Evolutionary conservation across 495 filamentous ascomycete genomes (phyloP).

Genomic region (Thozetella sp.): DNA sequence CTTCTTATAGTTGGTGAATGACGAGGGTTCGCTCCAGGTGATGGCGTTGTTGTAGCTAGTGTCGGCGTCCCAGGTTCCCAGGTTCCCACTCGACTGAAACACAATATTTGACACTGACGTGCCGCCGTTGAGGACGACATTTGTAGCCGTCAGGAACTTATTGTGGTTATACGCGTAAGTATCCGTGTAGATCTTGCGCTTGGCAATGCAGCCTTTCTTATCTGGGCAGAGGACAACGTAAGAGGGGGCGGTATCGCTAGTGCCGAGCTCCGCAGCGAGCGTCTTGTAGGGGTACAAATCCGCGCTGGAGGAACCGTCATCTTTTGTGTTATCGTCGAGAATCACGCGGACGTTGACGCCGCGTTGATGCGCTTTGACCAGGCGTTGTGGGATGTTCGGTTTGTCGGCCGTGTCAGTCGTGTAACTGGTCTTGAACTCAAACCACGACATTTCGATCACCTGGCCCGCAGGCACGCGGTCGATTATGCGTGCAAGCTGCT

Average conservation of each 20-base stretch:
- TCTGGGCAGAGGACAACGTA: not conserved
- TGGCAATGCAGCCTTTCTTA: constrained; percentile 1
- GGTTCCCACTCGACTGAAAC: not conserved
- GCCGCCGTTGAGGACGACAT: not conserved
- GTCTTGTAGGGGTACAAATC: not conserved
- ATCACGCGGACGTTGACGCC: not conserved
- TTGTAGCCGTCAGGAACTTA: not conserved
- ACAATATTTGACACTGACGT: not conserved
- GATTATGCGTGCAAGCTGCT: not conserved
- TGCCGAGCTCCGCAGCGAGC: not conserved
- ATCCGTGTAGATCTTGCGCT: not conserved
- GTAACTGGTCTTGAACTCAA: not conserved
- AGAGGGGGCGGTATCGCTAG: not conserved
- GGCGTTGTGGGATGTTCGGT: not conserved
- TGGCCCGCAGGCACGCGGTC: not conserved
- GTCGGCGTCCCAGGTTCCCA: not conserved
- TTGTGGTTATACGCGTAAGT: not conserved
- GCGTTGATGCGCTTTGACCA: not conserved
- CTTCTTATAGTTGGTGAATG: not conserved
- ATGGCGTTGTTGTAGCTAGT: not conserved
- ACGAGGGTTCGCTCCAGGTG: not conserved
- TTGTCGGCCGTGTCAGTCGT: not conserved
- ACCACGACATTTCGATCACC: not conserved
- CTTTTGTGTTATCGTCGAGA: not conserved
- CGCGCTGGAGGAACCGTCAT: not conserved